phyloP scores from a whole-genome alignment of 352 stramenopile genomes.

The Aphanomyces invadans region DNA sequence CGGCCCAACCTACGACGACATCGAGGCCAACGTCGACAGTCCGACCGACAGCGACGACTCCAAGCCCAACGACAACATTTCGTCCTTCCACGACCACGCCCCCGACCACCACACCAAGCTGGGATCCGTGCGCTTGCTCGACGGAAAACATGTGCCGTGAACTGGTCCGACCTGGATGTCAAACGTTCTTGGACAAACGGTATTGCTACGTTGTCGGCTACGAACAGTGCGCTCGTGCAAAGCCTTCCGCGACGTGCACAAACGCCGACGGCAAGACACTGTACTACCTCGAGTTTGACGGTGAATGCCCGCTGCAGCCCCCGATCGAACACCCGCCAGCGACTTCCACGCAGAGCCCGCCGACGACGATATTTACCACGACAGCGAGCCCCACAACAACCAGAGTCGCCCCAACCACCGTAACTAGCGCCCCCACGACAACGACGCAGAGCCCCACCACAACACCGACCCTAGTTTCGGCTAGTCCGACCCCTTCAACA shows the following conservation, averaged over 20 bases:
- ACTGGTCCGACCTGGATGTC: constrained; percentile 10
- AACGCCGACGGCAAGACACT: constrained; percentile 7
- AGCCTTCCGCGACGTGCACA: not conserved
- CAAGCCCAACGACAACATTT: not conserved
- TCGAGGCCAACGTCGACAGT: not conserved
- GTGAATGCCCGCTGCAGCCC: not conserved
- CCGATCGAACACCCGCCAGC: not conserved
- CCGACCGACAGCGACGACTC: not conserved
- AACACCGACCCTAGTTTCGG: not conserved
- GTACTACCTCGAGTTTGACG: constrained; percentile 9
- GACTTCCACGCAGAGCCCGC: not conserved
- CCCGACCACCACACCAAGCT: not conserved
- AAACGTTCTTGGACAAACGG: constrained; percentile 1
- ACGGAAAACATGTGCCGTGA: constrained; percentile 13
- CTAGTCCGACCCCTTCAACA: not conserved
- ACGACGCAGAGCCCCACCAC: not conserved
- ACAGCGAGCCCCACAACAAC: not conserved
- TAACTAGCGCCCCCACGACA: no score
- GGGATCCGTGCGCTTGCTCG: constrained; percentile 15
- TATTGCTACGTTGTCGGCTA: constrained; percentile 25
- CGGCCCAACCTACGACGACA: not conserved
- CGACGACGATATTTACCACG: not conserved
- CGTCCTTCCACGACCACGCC: not conserved
- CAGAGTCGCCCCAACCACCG: not conserved
- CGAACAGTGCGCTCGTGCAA: not conserved